Evolutionary conservation across 257 asterid species (phyloP), one percentile per base, ranked within the genome.

Genomic region (Anisodus tanguticus): DNA sequence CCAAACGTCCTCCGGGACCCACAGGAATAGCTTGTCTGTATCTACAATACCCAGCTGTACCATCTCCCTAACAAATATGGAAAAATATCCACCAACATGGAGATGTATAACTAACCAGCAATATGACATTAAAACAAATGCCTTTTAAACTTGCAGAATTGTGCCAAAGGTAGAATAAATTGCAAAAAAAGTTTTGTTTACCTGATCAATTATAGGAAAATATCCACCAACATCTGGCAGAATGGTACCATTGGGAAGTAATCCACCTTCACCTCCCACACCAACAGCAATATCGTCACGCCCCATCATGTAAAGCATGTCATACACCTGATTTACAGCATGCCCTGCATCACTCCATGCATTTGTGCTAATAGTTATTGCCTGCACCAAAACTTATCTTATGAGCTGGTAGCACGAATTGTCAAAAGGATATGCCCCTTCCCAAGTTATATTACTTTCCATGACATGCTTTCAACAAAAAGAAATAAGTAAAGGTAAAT

Each of bases 161-260:
- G 83, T 55, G 41, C 8, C 35, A 31, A 31, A 31, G 35, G 35
- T 31, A 31, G 35, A 31, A 31, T 31, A 31, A 31, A 31, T 31
- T 31, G 35, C 82, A 16, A 6, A 26, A 41, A 69, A 76, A 17
- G 16, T 16, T 13, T 6, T n/a, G 6, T 59, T 63, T 41, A 94
- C 99, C 95, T 94, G 98, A 78, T 95, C 93, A n/a, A 95, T 91
- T 12, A 95, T 83, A 82, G 98, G 98, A 71, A 88, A 95, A 91
- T 94, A 95, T 57, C 99, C 99, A 5, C 98, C 99, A 69, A 93
- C 95, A 84, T 93, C 80, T 10, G 94, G 92, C 70, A 88, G 80
- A 11, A 94, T 88, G 71, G 91, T 88, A 15, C 97, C 95, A 84
- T 95, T 91, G 82, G 92, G 86, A 72, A 91, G 93, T 80, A 95